Percentiles rank a stretch among this genome's conserved stretches.
phyloP scores from a whole-genome alignment of 148 eudicot species.

The Vaccinium darrowii region DNA sequence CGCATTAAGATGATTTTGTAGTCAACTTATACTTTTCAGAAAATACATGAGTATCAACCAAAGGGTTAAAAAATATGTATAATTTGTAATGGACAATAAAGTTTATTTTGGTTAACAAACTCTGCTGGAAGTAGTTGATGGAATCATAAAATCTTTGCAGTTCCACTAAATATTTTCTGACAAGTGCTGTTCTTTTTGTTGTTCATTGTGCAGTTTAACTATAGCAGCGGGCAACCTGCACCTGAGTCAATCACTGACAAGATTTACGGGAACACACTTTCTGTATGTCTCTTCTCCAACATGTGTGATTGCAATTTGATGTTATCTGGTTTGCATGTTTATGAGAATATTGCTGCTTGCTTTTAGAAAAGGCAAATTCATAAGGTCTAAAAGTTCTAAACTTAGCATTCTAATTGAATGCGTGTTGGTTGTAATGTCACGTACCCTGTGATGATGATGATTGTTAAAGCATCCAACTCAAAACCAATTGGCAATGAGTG shows the following conservation, averaged over 20 bases:
- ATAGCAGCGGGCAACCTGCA: constrained; percentile 99
- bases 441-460: neutral
- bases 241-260: constrained; percentile 98
- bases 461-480: no score
- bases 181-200: constrained; percentile 15
- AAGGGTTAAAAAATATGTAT: neutral
- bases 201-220: constrained; percentile 72
- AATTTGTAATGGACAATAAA: neutral
- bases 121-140: constrained; percentile 4
- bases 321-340: constrained; percentile 3
- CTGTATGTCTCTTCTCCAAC: constrained; percentile 51
- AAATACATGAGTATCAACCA: neutral
- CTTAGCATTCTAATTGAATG: no score
- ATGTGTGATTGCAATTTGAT: constrained; percentile 8
- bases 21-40: neutral
- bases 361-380: neutral
- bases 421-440: neutral
- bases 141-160: neutral
- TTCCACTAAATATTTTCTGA: constrained; percentile 11
- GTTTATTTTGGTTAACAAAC: neutral
- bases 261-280: constrained; percentile 96
- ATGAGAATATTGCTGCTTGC: neutral
- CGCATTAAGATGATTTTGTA: neutral
- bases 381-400: neutral
- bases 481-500: no score